phyloP scores from a whole-genome alignment of 2,329 filamentous ascomycete genomes.

The Aspergillus tanneri region DNA sequence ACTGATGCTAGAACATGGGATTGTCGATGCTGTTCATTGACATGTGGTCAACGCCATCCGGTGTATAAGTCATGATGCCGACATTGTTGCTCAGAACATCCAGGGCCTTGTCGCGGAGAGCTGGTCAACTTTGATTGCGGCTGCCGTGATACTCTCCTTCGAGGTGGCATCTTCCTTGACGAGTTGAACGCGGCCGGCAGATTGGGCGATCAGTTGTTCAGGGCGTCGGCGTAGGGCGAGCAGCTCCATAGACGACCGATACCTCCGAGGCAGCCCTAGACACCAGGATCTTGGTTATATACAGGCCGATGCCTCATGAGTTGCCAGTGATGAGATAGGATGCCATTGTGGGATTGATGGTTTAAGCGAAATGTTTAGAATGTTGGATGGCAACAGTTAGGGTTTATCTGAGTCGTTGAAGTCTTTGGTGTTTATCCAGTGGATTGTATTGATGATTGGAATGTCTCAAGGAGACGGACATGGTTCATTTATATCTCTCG shows the following conservation, averaged over 20 bases:
- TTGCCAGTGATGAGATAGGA: constrained; percentile 41
- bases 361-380: background rate
- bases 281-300: constrained; percentile 31
- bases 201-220: constrained; percentile 39
- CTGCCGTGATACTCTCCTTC: constrained; percentile 35
- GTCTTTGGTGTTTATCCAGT: no score
- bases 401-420: no score
- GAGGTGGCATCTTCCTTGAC: constrained; percentile 42
- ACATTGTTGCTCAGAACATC: constrained; percentile 52
- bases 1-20: no score
- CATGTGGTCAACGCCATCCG: constrained; percentile 24
- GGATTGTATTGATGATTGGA: no score
- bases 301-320: constrained; percentile 39
- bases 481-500: no score
- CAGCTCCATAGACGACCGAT: constrained; percentile 43
- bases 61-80: constrained; percentile 29
- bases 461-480: no score
- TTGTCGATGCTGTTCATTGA: constrained; percentile 6
- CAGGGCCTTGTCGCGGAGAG: constrained; percentile 41
- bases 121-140: constrained; percentile 33
- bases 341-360: constrained; percentile 27
- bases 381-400: no score
- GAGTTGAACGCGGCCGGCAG: constrained; percentile 36
- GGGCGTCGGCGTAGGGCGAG: constrained; percentile 32
- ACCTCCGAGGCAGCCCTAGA: constrained; percentile 35